phyloP scores from a whole-genome alignment of 805 yeast species.

The Saccharomycopsis sp. region DNA sequence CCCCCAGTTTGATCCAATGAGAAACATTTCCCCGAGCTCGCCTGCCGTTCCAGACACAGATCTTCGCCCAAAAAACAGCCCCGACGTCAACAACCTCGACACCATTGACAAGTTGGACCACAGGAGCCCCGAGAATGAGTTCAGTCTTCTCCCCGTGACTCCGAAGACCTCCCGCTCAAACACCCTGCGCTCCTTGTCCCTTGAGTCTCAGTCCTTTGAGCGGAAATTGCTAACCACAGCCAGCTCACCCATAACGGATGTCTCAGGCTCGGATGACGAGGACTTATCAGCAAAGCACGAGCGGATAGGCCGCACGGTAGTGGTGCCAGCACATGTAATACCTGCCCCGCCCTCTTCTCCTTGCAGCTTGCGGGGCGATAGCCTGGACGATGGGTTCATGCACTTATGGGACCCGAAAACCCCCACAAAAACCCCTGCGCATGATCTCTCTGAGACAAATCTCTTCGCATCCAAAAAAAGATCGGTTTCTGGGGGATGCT shows the following conservation, averaged over 20 bases:
- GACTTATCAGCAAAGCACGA: neutral
- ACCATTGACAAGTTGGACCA: neutral
- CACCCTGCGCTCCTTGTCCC: neutral
- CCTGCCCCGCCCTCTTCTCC: neutral
- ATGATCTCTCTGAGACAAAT: neutral
- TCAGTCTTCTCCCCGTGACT: neutral
- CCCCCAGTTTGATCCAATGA: conserved; percentile 1
- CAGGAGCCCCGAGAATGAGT: neutral
- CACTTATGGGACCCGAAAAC: neutral
- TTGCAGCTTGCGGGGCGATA: neutral
- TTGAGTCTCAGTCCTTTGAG: neutral
- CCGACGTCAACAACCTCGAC: neutral
- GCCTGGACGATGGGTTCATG: neutral
- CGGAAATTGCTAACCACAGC: neutral
- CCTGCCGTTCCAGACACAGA: too few relatives aligned
- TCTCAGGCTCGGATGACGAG: neutral
- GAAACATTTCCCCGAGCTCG: neutral
- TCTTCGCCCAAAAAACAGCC: neutral
- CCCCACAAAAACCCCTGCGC: neutral
- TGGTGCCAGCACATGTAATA: neutral
- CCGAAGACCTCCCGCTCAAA: neutral
- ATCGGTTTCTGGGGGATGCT: neutral
- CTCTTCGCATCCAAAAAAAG: neutral
- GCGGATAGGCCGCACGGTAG: neutral
- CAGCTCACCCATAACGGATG: neutral